phyloP scores from a whole-genome alignment of 108 stramenopile species.

The Nannochloropsis gaditana region DNA sequence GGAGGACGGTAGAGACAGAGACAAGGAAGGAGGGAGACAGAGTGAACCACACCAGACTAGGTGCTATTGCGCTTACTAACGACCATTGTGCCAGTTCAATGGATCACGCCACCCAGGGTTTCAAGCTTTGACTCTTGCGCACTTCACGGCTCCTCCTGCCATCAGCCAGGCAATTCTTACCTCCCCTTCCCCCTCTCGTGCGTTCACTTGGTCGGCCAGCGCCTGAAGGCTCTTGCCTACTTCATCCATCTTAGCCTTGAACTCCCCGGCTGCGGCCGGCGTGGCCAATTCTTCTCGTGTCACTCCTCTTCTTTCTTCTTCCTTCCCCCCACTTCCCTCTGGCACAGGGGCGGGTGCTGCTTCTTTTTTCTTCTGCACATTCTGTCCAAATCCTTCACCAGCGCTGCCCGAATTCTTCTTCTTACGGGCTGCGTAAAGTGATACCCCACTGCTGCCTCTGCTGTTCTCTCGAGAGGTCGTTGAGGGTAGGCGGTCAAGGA shows the following conservation, averaged over 20 bases:
- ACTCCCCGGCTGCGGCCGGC: neutral
- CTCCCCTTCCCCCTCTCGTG: neutral
- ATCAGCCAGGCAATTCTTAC: no score
- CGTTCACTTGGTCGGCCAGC: neutral
- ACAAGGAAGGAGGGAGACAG: neutral
- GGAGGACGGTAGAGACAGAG: neutral
- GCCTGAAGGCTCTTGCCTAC: neutral
- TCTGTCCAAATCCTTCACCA: neutral
- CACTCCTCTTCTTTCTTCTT: no score
- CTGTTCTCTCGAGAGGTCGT: no score
- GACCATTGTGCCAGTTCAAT: no score
- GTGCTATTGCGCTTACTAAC: no score
- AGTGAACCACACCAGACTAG: no score
- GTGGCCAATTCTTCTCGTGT: neutral
- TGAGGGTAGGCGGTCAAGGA: no score
- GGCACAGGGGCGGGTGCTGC: neutral
- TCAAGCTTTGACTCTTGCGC: no score
- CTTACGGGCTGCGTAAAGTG: neutral
- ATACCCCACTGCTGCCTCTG: no score
- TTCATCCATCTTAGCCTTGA: neutral
- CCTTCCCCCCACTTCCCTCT: neutral
- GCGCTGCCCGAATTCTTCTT: neutral
- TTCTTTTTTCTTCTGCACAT: neutral
- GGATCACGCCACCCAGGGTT: no score
- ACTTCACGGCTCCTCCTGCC: neutral